A percentile compares a stretch with the other conserved stretches of the same genome.
Conservation (phyloP, 78 protist genomes). For the Dictyostelium firmibasis region DNA sequence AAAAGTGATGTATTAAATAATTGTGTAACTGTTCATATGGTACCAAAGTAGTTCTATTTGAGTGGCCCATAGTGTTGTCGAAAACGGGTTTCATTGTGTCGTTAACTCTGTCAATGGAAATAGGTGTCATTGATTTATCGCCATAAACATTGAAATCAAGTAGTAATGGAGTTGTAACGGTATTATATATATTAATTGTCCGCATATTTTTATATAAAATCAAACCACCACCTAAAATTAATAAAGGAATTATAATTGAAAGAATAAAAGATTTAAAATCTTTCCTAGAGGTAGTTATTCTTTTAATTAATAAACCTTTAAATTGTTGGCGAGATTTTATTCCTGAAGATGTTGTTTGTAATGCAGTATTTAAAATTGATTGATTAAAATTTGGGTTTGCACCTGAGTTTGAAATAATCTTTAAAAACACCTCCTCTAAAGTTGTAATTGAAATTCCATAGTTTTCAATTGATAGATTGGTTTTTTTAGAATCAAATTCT, state of each 20-base stretch:
- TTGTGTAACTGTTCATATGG: neutral
- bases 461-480: neutral
- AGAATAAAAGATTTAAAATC: conserved; percentile 29
- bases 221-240: neutral
- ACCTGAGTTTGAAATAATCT: conserved; percentile 3
- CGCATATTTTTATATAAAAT: conserved; percentile 15
- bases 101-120: neutral
- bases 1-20: neutral
- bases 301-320: conserved; percentile 44
- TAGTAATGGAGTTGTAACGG: neutral
- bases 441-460: conserved; percentile 61
- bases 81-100: neutral
- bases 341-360: neutral
- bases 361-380: conserved; percentile 7
- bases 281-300: neutral
- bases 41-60: conserved; percentile 32
- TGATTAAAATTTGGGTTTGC: neutral
- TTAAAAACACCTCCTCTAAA: conserved; percentile 57
- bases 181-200: neutral
- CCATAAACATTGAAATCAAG: neutral
- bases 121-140: neutral
- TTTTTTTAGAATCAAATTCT: conserved; percentile 5
- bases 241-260: conserved; percentile 13
- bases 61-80: neutral
- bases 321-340: conserved; percentile 12